Conservation (phyloP, 1,284 basidiomycete species). For the Marasmius tenuissimus region DNA sequence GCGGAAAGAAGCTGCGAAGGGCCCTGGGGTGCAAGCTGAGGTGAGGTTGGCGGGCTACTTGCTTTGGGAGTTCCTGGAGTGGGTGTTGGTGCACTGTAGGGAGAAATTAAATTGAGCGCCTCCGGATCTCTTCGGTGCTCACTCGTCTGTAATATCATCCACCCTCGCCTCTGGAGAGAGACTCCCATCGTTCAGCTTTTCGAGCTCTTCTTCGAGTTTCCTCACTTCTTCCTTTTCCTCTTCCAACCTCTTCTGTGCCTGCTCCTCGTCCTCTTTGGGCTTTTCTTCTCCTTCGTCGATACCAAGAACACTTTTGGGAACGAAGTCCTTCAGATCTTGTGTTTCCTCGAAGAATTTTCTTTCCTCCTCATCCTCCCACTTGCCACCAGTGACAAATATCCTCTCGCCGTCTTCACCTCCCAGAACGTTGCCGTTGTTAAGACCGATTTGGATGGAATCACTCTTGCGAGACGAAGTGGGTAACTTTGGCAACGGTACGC, state of each 20-base stretch:
- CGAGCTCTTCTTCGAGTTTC: conserved; percentile 72
- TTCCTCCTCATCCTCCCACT: conserved; percentile 99
- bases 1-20: conserved; percentile 92
- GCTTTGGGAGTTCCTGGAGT: conserved; percentile 67
- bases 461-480: conserved; percentile 79
- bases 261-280: conserved; percentile 43
- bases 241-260: conserved; percentile 33
- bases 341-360: conserved; percentile 93
- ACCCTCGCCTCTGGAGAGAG: conserved; percentile 11
- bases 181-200: conserved; percentile 41
- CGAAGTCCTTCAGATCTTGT: conserved; percentile 88
- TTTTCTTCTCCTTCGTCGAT: conserved; percentile 61
- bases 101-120: not conserved
- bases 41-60: conserved; percentile 60
- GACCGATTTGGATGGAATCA: conserved; percentile 78
- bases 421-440: conserved; percentile 39
- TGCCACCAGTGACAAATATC: conserved; percentile 63
- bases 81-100: conserved; percentile 53
- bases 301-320: conserved; percentile 88
- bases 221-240: conserved; percentile 52
- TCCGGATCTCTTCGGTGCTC: conserved; percentile 18
- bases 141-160: conserved; percentile 51
- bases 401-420: conserved; percentile 58
- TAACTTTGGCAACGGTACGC: conserved; percentile 77
- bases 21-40: conserved; percentile 76